These are phyloP conservation scores for Lavandula angustifolia DNA, from an alignment of 257 asterid species.

Conservation along the genomic window DNA sequence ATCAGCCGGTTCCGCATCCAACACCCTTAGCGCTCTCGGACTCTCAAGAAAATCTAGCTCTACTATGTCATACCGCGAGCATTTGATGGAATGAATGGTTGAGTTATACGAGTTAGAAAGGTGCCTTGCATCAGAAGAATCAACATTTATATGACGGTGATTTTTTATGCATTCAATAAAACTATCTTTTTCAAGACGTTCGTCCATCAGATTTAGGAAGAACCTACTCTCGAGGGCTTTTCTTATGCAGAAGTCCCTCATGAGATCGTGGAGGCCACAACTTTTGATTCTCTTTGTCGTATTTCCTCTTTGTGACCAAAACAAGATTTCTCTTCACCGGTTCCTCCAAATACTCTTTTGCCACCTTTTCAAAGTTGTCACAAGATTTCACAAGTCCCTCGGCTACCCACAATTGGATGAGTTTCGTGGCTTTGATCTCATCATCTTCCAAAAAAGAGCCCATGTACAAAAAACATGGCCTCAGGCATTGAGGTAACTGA, in stretches of 20 bases:
- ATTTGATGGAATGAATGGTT: not conserved
- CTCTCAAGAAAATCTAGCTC: not conserved
- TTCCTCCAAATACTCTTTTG: not conserved
- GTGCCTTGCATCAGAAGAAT: not conserved
- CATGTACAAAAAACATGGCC: constrained; percentile 19
- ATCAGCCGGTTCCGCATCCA: not conserved
- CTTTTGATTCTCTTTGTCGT: not conserved
- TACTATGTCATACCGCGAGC: not conserved
- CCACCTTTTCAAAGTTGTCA: not conserved
- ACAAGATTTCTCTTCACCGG: not conserved
- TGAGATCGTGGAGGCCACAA: not conserved
- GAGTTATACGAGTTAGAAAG: not conserved
- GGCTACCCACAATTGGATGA: not conserved
- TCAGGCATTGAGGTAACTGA: not conserved
- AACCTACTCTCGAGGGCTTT: not conserved
- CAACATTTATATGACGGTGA: not conserved
- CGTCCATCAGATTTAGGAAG: not conserved
- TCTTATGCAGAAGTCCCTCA: not conserved
- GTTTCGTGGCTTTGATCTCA: not conserved
- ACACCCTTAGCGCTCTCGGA: not conserved
- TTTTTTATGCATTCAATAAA: not conserved
- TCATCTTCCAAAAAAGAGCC: not conserved
- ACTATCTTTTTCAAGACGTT: not conserved
- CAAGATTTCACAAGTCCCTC: not conserved
- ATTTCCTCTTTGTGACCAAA: not conserved